Percentiles rank a stretch among this genome's conserved stretches.
phyloP scores from a whole-genome alignment of 176 grass and related monocot genomes.

The Cenchrus americanus region DNA sequence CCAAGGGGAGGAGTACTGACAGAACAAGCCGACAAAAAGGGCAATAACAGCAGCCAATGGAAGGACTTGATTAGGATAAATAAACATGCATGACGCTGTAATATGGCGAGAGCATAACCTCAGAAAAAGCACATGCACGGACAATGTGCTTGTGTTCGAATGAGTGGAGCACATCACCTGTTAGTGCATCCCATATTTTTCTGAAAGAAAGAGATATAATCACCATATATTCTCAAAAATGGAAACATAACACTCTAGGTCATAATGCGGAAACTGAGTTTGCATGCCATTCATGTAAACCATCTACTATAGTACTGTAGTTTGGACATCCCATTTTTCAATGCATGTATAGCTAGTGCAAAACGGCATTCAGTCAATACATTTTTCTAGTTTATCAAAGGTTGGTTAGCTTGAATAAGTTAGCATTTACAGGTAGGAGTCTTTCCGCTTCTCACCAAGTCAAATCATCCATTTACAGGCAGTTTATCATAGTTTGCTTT shows the following conservation, averaged over 20 bases:
- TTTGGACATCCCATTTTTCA: not conserved
- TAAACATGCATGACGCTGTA: not conserved
- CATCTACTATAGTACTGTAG: not conserved
- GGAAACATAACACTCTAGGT: not conserved
- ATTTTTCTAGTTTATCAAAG: not conserved
- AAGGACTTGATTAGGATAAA: not conserved
- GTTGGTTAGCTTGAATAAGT: slow-evolving; percentile 11
- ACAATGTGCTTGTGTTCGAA: slow-evolving; percentile 99
- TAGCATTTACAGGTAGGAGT: not conserved
- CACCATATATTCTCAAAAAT: slow-evolving; percentile 14
- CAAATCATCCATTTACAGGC: slow-evolving; percentile 9
- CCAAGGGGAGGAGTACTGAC: too few species aligned
- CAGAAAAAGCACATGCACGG: slow-evolving; percentile 93
- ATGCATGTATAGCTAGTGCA: not conserved
- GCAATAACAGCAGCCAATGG: not conserved
- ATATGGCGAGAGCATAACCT: slow-evolving; percentile 60
- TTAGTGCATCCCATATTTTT: slow-evolving; percentile 98
- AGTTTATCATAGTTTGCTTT: slow-evolving; percentile 1
- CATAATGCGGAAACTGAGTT: slow-evolving; percentile 5
- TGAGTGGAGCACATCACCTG: slow-evolving; percentile 86
- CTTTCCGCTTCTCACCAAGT: not conserved
- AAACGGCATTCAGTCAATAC: slow-evolving; percentile 9
- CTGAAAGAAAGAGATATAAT: slow-evolving; percentile 52
- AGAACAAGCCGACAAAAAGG: not conserved
- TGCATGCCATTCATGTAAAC: not conserved